Base-by-base conservation (phyloP, 495 filamentous ascomycete genomes). In the Sabuloglossum arenarium region DNA sequence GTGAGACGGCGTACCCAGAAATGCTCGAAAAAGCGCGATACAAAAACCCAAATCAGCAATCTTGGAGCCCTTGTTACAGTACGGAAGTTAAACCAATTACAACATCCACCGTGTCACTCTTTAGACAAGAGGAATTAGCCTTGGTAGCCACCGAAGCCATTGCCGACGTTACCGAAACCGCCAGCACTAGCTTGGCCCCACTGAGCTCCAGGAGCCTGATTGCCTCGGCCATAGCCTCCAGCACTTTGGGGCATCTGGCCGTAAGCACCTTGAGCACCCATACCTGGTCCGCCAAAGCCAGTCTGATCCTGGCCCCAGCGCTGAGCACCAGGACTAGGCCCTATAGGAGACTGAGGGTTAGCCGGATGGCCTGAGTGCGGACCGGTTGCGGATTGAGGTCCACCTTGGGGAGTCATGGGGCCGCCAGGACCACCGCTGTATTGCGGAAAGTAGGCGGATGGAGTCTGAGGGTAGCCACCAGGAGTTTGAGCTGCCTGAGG, bases 361-460 rank as follows among this genome's bases (percentile, higher is more conserved):
- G 59, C 54, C 50, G 64, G 55, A 59, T 62, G 59, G 24, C 53
- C 58, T 31, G 47, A 59, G 52, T 46, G 46, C 10, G 55, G 46
- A 16, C 23, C 37, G 34, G 37, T 29, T 27, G 55, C 55, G 37
- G 55, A 56, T 32, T 56, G 55, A 31, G 55, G 55, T 10, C 69
- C 72, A 55, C 72, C 70, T 53, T 71, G 71, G 67, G 79, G 80
- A 65, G 79, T 82, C 80, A 86, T 88, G 29, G 82, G 79, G 58
- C 80, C 80, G n/a, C 58, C 62, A 57, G 79, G 76, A 43, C 76
- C 77, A 61, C 79, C 80, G 9, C 39, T 43, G 63, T 96, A 98
- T 68, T 97, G 93, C 60, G 91, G 93, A 69, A 95, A 98, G 73
- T 85, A 96, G 23, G 85, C 79, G 37, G 77, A 79, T 9, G 86